phyloP scores from a whole-genome alignment of 139 green algal genomes.

The Tetradesmus obliquus region DNA sequence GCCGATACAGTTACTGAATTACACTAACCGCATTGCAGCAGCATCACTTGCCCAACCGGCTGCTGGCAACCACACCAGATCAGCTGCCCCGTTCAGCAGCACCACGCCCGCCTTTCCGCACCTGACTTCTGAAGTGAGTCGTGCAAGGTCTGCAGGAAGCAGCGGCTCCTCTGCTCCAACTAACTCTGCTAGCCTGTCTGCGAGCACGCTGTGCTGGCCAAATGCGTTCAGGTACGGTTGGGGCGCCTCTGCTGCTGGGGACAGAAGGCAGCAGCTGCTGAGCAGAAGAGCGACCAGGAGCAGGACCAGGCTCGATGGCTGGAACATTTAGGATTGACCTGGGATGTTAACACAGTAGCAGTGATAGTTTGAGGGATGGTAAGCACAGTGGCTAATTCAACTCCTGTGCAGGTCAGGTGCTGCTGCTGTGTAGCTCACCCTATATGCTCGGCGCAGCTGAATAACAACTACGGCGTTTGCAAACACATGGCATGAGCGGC shows the following conservation, averaged over 20 bases:
- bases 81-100: no score
- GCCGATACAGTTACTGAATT: no score
- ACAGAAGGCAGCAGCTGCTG: not conserved
- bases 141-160: not conserved
- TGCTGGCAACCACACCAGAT: not conserved
- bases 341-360: not conserved
- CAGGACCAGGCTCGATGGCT: not conserved
- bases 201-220: conserved; percentile 15
- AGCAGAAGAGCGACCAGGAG: conserved; percentile 8
- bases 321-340: conserved; percentile 22
- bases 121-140: conserved; percentile 4
- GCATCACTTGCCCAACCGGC: no score
- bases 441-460: not conserved
- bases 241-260: not conserved
- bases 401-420: not conserved
- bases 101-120: not conserved
- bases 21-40: no score
- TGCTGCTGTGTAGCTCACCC: not conserved
- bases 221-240: conserved; percentile 19
- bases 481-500: not conserved
- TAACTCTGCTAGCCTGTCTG: not conserved
- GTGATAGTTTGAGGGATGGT: not conserved
- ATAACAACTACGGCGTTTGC: not conserved
- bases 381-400: not conserved
- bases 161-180: conserved; percentile 31